Conservation (phyloP, 352 stramenopile genomes). For the Elongisporangium senticosum region DNA sequence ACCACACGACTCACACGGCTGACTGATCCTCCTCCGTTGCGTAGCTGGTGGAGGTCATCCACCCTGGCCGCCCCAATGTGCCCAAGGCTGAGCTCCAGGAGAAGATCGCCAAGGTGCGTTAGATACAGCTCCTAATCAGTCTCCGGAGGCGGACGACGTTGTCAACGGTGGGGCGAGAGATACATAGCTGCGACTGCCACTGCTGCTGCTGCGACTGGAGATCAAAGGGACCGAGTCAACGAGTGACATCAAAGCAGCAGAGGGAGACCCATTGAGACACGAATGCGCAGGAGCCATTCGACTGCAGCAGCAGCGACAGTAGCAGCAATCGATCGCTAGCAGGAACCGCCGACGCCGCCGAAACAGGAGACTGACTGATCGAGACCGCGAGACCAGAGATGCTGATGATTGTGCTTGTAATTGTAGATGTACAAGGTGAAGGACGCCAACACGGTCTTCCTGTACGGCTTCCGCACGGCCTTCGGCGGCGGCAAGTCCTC, state of each 20-base stretch:
- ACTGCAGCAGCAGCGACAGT: neutral
- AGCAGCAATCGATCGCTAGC: neutral
- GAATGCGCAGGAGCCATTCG: no score
- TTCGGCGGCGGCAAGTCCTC: constrained; percentile 98
- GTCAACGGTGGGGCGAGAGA: no score
- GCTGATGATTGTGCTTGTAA: neutral
- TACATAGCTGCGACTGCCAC: neutral
- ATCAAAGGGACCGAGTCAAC: neutral
- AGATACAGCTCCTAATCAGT: neutral
- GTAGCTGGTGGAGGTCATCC: constrained; percentile 98
- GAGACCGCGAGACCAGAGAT: neutral
- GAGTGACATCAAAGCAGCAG: constrained; percentile 3
- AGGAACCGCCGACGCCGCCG: neutral
- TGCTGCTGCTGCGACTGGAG: neutral
- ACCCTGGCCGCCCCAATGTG: constrained; percentile 96
- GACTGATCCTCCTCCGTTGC: neutral
- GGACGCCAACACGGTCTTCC: constrained; percentile 93
- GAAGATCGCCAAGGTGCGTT: constrained; percentile 93
- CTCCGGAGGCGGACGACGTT: neutral
- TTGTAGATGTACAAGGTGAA: constrained; percentile 94
- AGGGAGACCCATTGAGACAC: constrained; percentile 3
- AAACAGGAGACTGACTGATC: neutral
- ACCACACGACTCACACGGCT: neutral
- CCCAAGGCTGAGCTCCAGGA: constrained; percentile 96
- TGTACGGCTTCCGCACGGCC: constrained; percentile 97